phyloP scores from a whole-genome alignment of 352 stramenopile species.

The Globisporangium abappressorium region DNA sequence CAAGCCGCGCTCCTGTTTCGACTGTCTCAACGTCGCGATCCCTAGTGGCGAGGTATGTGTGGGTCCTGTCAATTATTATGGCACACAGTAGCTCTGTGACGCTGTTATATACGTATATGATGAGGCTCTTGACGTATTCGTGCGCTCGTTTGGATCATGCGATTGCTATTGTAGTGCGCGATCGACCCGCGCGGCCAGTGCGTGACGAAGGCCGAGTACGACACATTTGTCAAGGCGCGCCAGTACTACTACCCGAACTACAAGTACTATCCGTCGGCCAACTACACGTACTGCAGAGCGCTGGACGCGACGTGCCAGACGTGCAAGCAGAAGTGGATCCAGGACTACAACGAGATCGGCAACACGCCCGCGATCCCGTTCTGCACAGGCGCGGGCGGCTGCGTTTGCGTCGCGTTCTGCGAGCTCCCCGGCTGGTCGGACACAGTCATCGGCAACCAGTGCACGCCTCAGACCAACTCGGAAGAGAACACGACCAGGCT shows the following conservation, averaged over 20 bases:
- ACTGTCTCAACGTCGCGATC: conserved; percentile 50
- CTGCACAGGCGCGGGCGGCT: conserved; percentile 35
- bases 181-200: conserved; percentile 34
- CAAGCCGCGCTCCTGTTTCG: conserved; percentile 47
- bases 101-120: neutral
- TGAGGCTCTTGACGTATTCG: neutral
- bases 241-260: conserved; percentile 46
- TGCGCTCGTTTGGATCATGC: neutral
- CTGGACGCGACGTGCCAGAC: conserved; percentile 33
- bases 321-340: conserved; percentile 30
- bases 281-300: conserved; percentile 38
- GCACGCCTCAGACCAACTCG: conserved; percentile 11
- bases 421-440: conserved; percentile 25
- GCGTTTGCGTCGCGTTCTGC: conserved; percentile 43
- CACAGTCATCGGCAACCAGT: conserved; percentile 27
- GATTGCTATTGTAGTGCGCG: conserved; percentile 21
- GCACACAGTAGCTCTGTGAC: neutral
- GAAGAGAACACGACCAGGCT: conserved; percentile 1
- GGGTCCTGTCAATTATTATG: neutral
- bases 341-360: conserved; percentile 24
- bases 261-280: conserved; percentile 37
- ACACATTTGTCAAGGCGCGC: conserved; percentile 30
- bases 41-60: neutral
- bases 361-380: conserved; percentile 23
- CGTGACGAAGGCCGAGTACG: conserved; percentile 33